Conservation (phyloP, 495 filamentous ascomycete genomes). For the Chaetomium fimeti region DNA sequence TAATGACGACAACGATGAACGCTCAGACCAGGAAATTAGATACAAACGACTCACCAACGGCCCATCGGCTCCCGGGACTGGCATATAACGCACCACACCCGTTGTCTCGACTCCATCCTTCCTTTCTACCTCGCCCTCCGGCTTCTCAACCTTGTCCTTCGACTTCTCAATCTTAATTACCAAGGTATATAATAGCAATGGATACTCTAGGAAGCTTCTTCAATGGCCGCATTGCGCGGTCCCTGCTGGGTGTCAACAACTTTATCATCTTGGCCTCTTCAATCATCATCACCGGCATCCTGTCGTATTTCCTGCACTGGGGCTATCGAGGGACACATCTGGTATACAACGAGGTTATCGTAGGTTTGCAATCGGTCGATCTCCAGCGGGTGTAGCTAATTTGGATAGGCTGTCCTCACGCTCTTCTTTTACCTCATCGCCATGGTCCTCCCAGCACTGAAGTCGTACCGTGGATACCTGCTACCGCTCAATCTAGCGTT, state of each 20-base stretch:
- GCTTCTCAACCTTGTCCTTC: not conserved
- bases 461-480: slow-evolving; percentile 34
- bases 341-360: slow-evolving; percentile 32
- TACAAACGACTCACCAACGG: too few species aligned
- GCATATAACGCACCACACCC: too few species aligned
- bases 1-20: too few species aligned
- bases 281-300: slow-evolving; percentile 29
- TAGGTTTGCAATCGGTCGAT: slow-evolving; percentile 5
- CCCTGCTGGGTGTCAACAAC: slow-evolving; percentile 27
- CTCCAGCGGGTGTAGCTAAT: not conserved
- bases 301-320: slow-evolving; percentile 30
- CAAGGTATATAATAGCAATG: not conserved
- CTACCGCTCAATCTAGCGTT: slow-evolving; percentile 37
- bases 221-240: slow-evolving; percentile 21
- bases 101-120: too few species aligned
- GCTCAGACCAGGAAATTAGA: too few species aligned
- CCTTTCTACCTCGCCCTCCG: not conserved
- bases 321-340: slow-evolving; percentile 25
- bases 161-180: not conserved
- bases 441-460: slow-evolving; percentile 28
- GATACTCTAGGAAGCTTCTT: slow-evolving; percentile 6
- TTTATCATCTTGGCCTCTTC: slow-evolving; percentile 32
- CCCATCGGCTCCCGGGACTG: too few species aligned
- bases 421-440: slow-evolving; percentile 31
- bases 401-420: slow-evolving; percentile 25